Conservation (phyloP, 257 asterid genomes). For the Solanum pinnatisectum region DNA sequence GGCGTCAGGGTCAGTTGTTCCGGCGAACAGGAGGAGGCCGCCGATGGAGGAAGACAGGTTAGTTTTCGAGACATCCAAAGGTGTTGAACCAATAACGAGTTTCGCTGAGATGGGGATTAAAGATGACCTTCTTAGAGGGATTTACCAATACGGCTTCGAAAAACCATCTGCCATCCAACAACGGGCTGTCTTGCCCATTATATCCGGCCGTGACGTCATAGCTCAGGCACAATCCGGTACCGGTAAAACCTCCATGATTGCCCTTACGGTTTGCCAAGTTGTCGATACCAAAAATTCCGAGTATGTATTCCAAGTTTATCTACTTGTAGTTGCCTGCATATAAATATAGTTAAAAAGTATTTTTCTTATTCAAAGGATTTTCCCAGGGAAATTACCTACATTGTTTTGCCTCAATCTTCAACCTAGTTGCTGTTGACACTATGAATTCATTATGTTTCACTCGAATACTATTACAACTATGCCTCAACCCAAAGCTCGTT, state of each 20-base stretch:
- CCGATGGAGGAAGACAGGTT: conserved; percentile 52
- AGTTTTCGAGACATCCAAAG: conserved; percentile 73
- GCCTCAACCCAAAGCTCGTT: background rate
- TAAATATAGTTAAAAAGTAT: background rate
- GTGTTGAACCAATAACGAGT: conserved; percentile 72
- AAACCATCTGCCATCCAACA: conserved; percentile 94
- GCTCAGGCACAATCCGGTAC: conserved; percentile 96
- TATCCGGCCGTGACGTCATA: conserved; percentile 79
- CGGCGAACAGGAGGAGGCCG: conserved; percentile 31
- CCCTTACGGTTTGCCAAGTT: conserved; percentile 77
- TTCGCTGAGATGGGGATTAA: conserved; percentile 89
- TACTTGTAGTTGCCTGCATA: background rate
- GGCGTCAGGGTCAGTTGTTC: conserved; percentile 30
- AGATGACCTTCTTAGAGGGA: conserved; percentile 71
- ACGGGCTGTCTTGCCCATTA: conserved; percentile 73
- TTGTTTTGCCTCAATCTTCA: background rate
- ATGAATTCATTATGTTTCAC: background rate
- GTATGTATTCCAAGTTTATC: conserved; percentile 20
- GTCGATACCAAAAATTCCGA: conserved; percentile 87
- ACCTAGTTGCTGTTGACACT: background rate
- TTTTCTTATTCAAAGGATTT: background rate
- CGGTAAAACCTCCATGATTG: conserved; percentile 94
- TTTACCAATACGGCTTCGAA: conserved; percentile 78
- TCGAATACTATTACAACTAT: background rate
- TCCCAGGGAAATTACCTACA: background rate